A percentile compares a stretch with the other conserved stretches of the same genome.
phyloP scores from a whole-genome alignment of 495 filamentous ascomycete species.

The Xylaria cubensis region DNA sequence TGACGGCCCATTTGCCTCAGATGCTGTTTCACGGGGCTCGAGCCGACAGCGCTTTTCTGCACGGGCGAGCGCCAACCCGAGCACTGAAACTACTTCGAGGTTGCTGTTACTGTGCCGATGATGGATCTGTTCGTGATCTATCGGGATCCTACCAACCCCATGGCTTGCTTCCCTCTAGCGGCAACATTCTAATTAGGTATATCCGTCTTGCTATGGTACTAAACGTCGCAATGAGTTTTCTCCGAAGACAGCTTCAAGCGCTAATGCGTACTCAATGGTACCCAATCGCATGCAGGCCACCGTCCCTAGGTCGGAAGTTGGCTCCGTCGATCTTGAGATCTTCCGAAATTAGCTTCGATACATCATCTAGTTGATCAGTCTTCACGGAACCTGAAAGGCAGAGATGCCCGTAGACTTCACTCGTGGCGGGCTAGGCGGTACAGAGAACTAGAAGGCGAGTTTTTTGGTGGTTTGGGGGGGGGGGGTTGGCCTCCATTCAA shows the following conservation, averaged over 20 bases:
- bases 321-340: slow-evolving; percentile 10
- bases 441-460: not conserved
- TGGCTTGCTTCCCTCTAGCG: not conserved
- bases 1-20: slow-evolving; percentile 36
- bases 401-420: not conserved
- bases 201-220: not conserved
- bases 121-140: slow-evolving; percentile 22
- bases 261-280: not conserved
- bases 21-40: slow-evolving; percentile 34
- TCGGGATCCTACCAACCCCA: slow-evolving; percentile 7
- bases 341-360: not conserved
- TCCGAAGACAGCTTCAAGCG: not conserved
- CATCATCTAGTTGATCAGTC: not conserved
- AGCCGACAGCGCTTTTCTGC: slow-evolving; percentile 1
- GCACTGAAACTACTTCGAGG: slow-evolving; percentile 34
- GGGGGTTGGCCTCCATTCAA: too few relatives aligned
- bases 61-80: slow-evolving; percentile 37
- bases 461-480: too few relatives aligned
- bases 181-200: not conserved
- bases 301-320: not conserved
- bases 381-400: not conserved
- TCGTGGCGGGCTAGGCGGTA: not conserved
- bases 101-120: slow-evolving; percentile 25
- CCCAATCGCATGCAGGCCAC: not conserved
- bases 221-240: not conserved